Percentiles rank a stretch among this genome's conserved stretches.
Conservation (phyloP, 768 basidiomycete genomes). For the Suillus subluteus region DNA sequence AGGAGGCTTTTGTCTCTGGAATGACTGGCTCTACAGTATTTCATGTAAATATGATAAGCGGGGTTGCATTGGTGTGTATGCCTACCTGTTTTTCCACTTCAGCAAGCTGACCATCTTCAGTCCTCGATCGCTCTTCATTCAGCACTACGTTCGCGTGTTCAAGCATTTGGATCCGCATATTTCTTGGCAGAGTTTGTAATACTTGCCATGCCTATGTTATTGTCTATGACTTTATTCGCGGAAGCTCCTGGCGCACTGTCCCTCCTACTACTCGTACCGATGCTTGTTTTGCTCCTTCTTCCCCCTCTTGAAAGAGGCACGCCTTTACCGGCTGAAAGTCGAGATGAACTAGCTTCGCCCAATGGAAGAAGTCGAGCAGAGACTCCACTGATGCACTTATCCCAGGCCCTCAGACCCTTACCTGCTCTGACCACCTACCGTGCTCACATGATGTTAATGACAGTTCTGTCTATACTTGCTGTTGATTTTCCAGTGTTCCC, state of each 20-base stretch:
- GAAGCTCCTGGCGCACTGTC: constrained; percentile 56
- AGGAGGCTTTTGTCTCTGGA: constrained; percentile 83
- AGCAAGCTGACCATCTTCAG: constrained; percentile 43
- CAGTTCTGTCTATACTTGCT: constrained; percentile 87
- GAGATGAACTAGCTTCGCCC: constrained; percentile 1
- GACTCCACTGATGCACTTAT: neutral
- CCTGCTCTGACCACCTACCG: constrained; percentile 87
- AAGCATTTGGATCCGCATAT: constrained; percentile 38
- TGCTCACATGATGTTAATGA: constrained; percentile 95
- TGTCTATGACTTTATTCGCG: constrained; percentile 81
- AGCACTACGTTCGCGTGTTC: constrained; percentile 53
- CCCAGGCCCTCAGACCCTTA: constrained; percentile 43
- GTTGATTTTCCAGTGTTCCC: constrained; percentile 97
- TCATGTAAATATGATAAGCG: constrained; percentile 71
- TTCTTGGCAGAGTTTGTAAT: constrained; percentile 61
- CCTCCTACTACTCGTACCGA: constrained; percentile 49
- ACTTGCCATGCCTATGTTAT: constrained; percentile 76
- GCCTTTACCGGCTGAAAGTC: constrained; percentile 50
- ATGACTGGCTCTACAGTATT: constrained; percentile 69
- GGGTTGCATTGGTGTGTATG: constrained; percentile 60
- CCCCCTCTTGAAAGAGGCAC: constrained; percentile 47
- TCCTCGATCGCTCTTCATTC: constrained; percentile 74
- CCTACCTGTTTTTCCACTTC: constrained; percentile 2
- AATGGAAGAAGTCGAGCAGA: constrained; percentile 6
- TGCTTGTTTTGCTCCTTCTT: constrained; percentile 46